Base-by-base conservation (phyloP, 805 yeast genomes). In the Zygosaccharomyces bailii region DNA sequence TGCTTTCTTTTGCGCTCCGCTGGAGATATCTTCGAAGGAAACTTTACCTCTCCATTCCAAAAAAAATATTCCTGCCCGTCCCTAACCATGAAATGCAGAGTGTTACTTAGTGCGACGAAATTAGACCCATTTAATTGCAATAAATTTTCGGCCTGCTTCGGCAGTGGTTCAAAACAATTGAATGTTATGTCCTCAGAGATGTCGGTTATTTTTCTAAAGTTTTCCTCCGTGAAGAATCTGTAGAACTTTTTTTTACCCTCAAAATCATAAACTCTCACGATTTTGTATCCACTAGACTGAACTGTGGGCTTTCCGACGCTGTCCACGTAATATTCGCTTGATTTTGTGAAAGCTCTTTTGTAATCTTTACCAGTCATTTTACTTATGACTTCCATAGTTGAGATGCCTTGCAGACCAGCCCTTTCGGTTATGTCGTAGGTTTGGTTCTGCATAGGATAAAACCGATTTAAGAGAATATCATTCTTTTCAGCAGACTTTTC, bases 161-260 rank as follows among this genome's bases (percentile, higher is more conserved):
- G 27, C 4, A 45, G 13, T 11, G 41, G 34, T 10, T 29, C 13
- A 13, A 42, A 36, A 16, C 34, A 13, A 7, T 18, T 27, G 25
- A 13, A 21, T 14, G 18, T 14, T 4, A 14, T 20, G 9, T 30
- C 5, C 8, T 27, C 31, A 1, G 16, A 39, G 2, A 56, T 50
- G 17, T 64, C 64, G 0, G 68, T 59, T 11, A 68, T 58, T 16
- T 53, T 56, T 13, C 65, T 45, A 44, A 70, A 74, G 34, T 70
- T 65, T 3, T 64, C 57, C 36, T 72, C 71, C 0, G 81, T 70
- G 49, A 80, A 71, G 53, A 84, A 80, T 32, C 95, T 70, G 61
- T 78, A 86, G 52, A 79, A 85, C 56, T 86, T 84, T 46, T 74
- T 71, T 51, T 88, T 80, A 0, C 95, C 95, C 47, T 79, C 80